These are phyloP conservation scores for Suillus variegatus DNA, from an alignment of 768 basidiomycete species.

Conservation along the genomic window DNA sequence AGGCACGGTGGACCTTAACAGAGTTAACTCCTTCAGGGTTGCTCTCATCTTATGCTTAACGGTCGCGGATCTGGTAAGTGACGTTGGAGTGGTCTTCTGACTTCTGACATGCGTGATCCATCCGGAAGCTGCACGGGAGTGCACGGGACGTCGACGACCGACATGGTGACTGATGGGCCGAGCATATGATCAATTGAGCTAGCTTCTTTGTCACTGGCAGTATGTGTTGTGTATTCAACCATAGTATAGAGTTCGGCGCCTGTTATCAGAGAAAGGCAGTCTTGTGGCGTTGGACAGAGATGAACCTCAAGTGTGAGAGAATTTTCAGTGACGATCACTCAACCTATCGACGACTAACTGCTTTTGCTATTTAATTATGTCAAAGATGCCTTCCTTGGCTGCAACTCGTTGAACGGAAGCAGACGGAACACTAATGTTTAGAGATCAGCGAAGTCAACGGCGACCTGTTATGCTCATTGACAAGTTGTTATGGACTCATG, in stretches of 20 bases:
- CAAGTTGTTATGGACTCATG: not conserved
- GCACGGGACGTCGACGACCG: slow-evolving; percentile 4
- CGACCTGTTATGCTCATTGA: slow-evolving; percentile 11
- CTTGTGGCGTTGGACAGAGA: slow-evolving; percentile 32
- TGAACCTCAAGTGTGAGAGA: slow-evolving; percentile 30
- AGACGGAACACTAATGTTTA: not conserved
- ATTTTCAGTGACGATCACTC: slow-evolving; percentile 22
- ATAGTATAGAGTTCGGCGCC: slow-evolving; percentile 7
- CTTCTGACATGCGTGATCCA: slow-evolving; percentile 8
- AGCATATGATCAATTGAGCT: slow-evolving; percentile 4
- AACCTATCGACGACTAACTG: slow-evolving; percentile 25
- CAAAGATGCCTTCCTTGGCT: slow-evolving; percentile 12
- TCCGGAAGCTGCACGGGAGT: slow-evolving; percentile 18
- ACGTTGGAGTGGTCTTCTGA: slow-evolving; percentile 9
- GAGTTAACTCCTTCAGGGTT: slow-evolving; percentile 36
- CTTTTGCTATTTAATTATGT: slow-evolving; percentile 27
- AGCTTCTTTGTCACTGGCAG: slow-evolving; percentile 10
- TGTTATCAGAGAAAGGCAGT: slow-evolving; percentile 5
- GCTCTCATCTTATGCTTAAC: slow-evolving; percentile 23
- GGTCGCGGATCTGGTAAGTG: slow-evolving; percentile 21
- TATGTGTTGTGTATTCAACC: slow-evolving; percentile 4
- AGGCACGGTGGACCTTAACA: slow-evolving; percentile 20
- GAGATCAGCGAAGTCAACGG: slow-evolving; percentile 12
- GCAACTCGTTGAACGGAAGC: slow-evolving; percentile 3
- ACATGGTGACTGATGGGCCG: slow-evolving; percentile 5